Conservation (phyloP, 169 alveolate species). For the Toxoplasma gondii region DNA sequence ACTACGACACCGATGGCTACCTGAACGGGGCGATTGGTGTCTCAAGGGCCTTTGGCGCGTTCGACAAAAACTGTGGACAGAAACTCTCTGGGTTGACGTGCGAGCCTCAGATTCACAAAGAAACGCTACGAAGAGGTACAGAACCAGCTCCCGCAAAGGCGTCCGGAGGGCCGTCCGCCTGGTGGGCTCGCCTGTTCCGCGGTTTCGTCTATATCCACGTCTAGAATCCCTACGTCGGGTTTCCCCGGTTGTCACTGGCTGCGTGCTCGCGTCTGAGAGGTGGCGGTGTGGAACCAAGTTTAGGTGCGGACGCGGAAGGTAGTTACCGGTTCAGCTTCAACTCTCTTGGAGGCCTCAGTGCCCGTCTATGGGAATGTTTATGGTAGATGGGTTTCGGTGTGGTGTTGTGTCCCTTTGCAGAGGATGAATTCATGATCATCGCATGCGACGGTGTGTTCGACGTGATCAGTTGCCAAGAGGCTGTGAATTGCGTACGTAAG, state of each 20-base stretch:
- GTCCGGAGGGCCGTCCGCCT: no score
- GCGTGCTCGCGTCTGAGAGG: no score
- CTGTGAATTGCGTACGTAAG: conserved; percentile 67
- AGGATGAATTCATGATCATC: conserved; percentile 76
- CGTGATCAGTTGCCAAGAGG: conserved; percentile 71
- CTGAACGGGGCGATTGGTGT: conserved; percentile 72
- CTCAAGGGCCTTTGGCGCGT: conserved; percentile 76
- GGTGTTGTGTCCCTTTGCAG: conserved; percentile 42
- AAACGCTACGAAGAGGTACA: conserved; percentile 65
- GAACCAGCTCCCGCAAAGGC: background rate
- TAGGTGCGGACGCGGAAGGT: no score
- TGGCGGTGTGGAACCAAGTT: no score
- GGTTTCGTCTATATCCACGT: no score
- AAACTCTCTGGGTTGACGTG: conserved; percentile 75
- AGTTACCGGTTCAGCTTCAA: no score
- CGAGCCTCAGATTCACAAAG: conserved; percentile 76
- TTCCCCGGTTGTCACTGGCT: no score
- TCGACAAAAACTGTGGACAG: conserved; percentile 68
- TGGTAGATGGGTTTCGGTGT: no score
- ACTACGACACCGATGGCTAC: conserved; percentile 71
- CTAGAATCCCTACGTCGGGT: no score
- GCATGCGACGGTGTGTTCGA: conserved; percentile 76
- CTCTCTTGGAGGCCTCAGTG: no score
- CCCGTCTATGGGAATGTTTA: no score
- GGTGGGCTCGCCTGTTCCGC: no score